phyloP scores from a whole-genome alignment of 192 early-diverging fungal species.

The Podila minutissima region DNA sequence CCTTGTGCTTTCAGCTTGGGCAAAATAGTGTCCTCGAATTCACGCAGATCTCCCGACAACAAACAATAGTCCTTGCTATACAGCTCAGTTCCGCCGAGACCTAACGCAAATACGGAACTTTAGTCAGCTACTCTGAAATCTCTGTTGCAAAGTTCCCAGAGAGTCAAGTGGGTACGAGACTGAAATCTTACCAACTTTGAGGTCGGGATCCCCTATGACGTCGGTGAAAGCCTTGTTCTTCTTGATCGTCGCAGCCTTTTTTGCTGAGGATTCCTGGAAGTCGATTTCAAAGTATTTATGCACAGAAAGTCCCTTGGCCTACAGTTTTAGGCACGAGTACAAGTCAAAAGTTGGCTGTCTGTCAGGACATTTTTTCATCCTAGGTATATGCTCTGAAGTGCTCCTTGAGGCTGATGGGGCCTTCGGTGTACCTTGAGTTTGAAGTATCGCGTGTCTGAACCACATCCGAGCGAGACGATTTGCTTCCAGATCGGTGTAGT shows the following conservation, averaged over 20 bases:
- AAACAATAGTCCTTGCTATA: constrained; percentile 74
- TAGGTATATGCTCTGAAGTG: neutral
- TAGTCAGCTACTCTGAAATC: too few species aligned
- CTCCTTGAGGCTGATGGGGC: neutral
- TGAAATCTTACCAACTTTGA: constrained; percentile 45
- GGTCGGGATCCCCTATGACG: constrained; percentile 44
- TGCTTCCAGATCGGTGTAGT: constrained; percentile 62
- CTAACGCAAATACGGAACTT: constrained; percentile 10
- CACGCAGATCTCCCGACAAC: constrained; percentile 83
- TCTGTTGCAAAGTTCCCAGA: neutral
- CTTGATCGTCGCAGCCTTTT: constrained; percentile 78
- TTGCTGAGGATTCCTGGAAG: constrained; percentile 85
- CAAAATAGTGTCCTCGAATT: constrained; percentile 67
- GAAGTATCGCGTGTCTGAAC: constrained; percentile 94
- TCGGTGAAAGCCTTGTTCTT: constrained; percentile 49
- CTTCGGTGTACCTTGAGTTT: constrained; percentile 66
- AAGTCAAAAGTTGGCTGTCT: too few species aligned
- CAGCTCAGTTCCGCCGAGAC: constrained; percentile 79
- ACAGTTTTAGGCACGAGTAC: too few species aligned
- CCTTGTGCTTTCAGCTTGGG: constrained; percentile 64
- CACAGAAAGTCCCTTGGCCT: constrained; percentile 34
- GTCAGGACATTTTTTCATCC: too few species aligned
- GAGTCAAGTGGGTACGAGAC: neutral
- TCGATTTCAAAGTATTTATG: constrained; percentile 90
- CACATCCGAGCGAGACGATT: constrained; percentile 90